Percentiles rank a stretch among this genome's conserved stretches.
These are phyloP conservation scores for Fusarium nodosum DNA, from an alignment of 2,329 filamentous ascomycete species.

Conservation along the genomic window DNA sequence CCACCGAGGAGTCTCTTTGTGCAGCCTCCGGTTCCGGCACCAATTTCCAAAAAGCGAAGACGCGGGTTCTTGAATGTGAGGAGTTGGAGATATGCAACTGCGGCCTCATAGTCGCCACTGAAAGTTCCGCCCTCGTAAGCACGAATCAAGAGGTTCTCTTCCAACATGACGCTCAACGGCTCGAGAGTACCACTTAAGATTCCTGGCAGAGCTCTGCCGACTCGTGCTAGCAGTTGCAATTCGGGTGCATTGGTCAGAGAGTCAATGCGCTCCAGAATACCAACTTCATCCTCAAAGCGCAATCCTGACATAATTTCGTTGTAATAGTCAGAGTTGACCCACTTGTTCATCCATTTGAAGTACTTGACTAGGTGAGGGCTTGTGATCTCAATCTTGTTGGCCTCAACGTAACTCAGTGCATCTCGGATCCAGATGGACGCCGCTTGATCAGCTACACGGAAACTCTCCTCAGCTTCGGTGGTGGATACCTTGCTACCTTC, in stretches of 20 bases:
- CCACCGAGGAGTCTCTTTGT: slow-evolving; percentile 19
- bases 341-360: slow-evolving; percentile 21
- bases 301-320: slow-evolving; percentile 9
- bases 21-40: slow-evolving; percentile 9
- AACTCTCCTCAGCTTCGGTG: background rate
- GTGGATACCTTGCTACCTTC: slow-evolving; percentile 1
- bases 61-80: slow-evolving; percentile 12
- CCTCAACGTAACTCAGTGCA: slow-evolving; percentile 3
- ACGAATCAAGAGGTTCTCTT: slow-evolving; percentile 2
- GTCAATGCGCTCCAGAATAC: background rate
- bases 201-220: slow-evolving; percentile 1
- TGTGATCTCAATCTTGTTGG: slow-evolving; percentile 6
- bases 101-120: slow-evolving; percentile 16
- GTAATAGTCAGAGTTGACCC: slow-evolving; percentile 10
- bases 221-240: slow-evolving; percentile 9
- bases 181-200: slow-evolving; percentile 1
- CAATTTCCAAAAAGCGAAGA: slow-evolving; percentile 16
- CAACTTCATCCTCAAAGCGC: background rate
- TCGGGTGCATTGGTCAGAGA: slow-evolving; percentile 1
- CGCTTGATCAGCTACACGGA: slow-evolving; percentile 8
- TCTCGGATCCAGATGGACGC: slow-evolving; percentile 17
- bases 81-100: slow-evolving; percentile 18
- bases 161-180: slow-evolving; percentile 7
- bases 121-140: slow-evolving; percentile 18
- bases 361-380: slow-evolving; percentile 18